Evolutionary conservation across 164 flowering plant species (phyloP).

Genomic region (Berberis thunbergii): DNA sequence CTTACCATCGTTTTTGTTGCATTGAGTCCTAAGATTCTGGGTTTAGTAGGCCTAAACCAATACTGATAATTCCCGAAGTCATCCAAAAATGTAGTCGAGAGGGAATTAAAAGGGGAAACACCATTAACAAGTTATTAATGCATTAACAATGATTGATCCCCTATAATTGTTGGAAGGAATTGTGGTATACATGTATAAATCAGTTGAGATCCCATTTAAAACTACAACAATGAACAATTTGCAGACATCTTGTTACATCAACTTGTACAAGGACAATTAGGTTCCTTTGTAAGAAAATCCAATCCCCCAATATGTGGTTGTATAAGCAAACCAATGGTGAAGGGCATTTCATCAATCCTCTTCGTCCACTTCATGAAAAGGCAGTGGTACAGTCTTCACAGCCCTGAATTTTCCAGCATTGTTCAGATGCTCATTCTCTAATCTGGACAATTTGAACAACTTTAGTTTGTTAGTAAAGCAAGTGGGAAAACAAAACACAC

Average conservation of each 20-base stretch:
- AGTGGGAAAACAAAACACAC: neutral
- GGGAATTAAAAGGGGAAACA: neutral
- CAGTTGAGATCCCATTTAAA: neutral
- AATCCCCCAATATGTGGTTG: neutral
- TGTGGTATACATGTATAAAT: neutral
- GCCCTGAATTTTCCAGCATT: constrained; percentile 95
- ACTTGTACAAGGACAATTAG: neutral
- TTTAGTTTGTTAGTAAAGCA: constrained; percentile 1
- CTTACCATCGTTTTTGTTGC: too few relatives aligned
- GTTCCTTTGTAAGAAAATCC: neutral
- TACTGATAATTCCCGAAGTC: too few relatives aligned
- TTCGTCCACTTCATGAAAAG: constrained; percentile 87
- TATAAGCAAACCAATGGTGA: neutral
- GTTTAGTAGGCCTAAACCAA: too few relatives aligned
- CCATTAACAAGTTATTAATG: neutral
- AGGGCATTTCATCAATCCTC: constrained; percentile 38
- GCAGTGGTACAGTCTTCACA: constrained; percentile 87
- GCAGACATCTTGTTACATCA: neutral
- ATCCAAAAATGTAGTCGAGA: neutral
- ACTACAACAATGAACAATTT: neutral
- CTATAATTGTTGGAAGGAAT: neutral
- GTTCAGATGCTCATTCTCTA: constrained; percentile 99
- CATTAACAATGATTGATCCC: neutral
- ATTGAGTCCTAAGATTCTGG: too few relatives aligned
- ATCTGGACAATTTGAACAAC: constrained; percentile 30